Percentiles rank a stretch among this genome's conserved stretches.
Evolutionary conservation across 148 eudicot genomes (phyloP).

Genomic region (Salicornia ramosissima): DNA sequence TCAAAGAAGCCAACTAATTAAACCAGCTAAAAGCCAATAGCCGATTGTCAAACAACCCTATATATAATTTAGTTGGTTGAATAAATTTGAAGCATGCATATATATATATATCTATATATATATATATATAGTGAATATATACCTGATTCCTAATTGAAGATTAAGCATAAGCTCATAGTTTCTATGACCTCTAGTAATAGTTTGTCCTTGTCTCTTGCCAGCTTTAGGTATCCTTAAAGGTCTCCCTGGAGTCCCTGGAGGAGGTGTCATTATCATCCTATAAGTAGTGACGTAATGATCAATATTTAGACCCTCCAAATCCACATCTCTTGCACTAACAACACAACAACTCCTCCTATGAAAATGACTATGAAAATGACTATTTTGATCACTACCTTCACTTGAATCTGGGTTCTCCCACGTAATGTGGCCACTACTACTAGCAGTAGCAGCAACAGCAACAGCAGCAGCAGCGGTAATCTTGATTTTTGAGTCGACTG

Average conservation of each 20-base stretch:
- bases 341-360: slow-evolving; percentile 29
- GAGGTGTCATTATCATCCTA: slow-evolving; percentile 15
- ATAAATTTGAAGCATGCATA: no score
- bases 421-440: slow-evolving; percentile 34
- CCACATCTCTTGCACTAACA: slow-evolving; percentile 31
- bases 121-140: no score
- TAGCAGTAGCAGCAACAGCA: no score
- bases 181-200: slow-evolving; percentile 72
- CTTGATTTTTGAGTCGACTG: slow-evolving; percentile 62
- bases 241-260: slow-evolving; percentile 35
- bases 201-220: slow-evolving; percentile 74
- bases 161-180: slow-evolving; percentile 93
- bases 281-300: slow-evolving; percentile 22
- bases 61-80: no score
- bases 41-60: no score
- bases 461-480: background rate
- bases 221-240: slow-evolving; percentile 60
- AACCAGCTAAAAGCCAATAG: no score
- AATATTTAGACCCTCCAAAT: slow-evolving; percentile 27
- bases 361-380: background rate
- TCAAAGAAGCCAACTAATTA: no score
- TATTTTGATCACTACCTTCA: slow-evolving; percentile 16
- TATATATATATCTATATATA: no score
- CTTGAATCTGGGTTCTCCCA: slow-evolving; percentile 40
- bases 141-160: slow-evolving; percentile 87